phyloP scores from a whole-genome alignment of 1,139 yeast species.

The Suhomyces bokatorum region DNA sequence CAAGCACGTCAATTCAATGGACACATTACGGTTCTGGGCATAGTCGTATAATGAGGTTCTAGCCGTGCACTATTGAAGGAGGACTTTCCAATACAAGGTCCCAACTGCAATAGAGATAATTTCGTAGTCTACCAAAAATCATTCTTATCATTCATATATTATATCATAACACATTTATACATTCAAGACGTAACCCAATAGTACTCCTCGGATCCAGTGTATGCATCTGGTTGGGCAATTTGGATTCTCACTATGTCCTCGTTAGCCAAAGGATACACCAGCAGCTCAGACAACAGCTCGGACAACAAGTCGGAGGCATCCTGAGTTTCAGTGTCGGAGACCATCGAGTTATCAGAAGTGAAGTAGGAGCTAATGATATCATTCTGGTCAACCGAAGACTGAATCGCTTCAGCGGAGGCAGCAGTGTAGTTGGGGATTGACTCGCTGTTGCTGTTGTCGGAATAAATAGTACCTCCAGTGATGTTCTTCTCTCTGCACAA shows the following conservation, averaged over 20 bases:
- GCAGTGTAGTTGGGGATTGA: slow-evolving; percentile 5
- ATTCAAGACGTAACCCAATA: slow-evolving; percentile 23
- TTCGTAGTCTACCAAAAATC: no score
- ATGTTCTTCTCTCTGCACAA: slow-evolving; percentile 53
- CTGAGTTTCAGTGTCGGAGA: slow-evolving; percentile 17
- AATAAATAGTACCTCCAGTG: slow-evolving; percentile 49
- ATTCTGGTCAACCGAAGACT: slow-evolving; percentile 13
- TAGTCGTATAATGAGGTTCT: no score
- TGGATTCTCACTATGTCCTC: slow-evolving; percentile 26
- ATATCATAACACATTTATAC: slow-evolving; percentile 1
- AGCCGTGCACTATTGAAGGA: no score
- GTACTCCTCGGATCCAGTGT: slow-evolving; percentile 21
- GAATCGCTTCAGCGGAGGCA: neutral
- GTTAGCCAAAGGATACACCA: slow-evolving; percentile 24
- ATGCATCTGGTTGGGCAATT: slow-evolving; percentile 12
- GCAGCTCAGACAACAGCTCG: slow-evolving; percentile 22
- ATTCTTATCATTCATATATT: slow-evolving; percentile 2
- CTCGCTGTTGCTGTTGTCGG: slow-evolving; percentile 17
- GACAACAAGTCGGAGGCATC: slow-evolving; percentile 24
- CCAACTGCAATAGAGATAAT: no score
- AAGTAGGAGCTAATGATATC: slow-evolving; percentile 30
- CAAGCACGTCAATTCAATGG: no score
- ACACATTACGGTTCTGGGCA: no score
- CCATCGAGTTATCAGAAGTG: slow-evolving; percentile 16
- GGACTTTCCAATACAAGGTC: no score